phyloP scores from a whole-genome alignment of 1,284 basidiomycete genomes.

The Fomitopsis pinicola region DNA sequence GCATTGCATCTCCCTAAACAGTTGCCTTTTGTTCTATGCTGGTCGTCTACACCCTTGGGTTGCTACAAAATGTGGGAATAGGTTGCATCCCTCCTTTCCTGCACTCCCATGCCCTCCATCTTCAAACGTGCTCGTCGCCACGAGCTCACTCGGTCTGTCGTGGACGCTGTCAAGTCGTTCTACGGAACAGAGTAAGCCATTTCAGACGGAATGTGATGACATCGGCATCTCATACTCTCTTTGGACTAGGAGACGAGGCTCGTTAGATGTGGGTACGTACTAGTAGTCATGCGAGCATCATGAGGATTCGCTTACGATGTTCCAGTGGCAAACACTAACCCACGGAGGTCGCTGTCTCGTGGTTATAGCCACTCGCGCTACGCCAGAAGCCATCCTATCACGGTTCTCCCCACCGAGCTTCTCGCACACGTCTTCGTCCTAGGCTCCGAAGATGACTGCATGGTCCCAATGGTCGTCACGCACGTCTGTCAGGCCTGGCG shows the following conservation, averaged over 20 bases:
- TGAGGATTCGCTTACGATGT: not conserved
- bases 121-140: constrained; percentile 33
- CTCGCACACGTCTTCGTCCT: constrained; percentile 57
- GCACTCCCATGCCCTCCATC: constrained; percentile 27
- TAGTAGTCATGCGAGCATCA: not conserved
- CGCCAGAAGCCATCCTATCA: constrained; percentile 39
- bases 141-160: constrained; percentile 31
- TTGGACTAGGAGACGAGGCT: not conserved
- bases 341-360: not conserved
- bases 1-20: constrained; percentile 1
- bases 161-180: constrained; percentile 31
- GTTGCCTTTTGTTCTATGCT: not conserved
- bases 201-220: not conserved
- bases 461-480: constrained; percentile 54
- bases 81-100: not conserved
- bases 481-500: constrained; percentile 66
- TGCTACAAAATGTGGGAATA: constrained; percentile 1
- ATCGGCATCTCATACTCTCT: not conserved
- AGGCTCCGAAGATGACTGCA: constrained; percentile 49
- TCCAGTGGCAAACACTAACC: not conserved
- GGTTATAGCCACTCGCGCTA: not conserved
- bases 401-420: constrained; percentile 54
- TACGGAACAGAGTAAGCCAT: constrained; percentile 24
- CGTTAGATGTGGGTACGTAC: not conserved
- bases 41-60: not conserved